Percentiles rank a stretch among this genome's conserved stretches.
Conservation (phyloP, 768 basidiomycete genomes). For the Chalciporus sphaerocephalus region DNA sequence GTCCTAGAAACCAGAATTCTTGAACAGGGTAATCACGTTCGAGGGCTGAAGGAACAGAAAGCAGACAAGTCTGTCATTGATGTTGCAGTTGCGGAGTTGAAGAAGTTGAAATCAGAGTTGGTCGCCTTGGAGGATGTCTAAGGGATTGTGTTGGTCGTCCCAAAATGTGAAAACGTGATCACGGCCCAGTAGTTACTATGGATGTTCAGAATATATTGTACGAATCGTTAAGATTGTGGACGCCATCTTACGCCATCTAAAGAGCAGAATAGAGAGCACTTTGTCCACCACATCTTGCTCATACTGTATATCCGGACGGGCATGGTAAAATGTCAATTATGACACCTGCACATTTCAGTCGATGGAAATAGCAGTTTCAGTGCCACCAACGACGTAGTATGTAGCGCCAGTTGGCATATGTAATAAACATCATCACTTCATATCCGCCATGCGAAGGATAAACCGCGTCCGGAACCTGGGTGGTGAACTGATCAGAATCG, state of each 20-base stretch:
- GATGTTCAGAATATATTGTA: not conserved
- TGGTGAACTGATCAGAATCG: too few species aligned
- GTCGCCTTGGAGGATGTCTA: slow-evolving; percentile 15
- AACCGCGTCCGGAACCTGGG: slow-evolving; percentile 13
- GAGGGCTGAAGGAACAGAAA: slow-evolving; percentile 55
- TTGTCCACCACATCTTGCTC: not conserved
- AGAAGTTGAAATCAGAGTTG: slow-evolving; percentile 60
- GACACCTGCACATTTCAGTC: slow-evolving; percentile 3
- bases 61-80: slow-evolving; percentile 42
- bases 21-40: slow-evolving; percentile 71
- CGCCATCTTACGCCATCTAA: not conserved
- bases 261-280: too few species aligned
- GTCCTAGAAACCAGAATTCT: slow-evolving; percentile 72
- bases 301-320: too few species aligned
- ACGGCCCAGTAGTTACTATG: not conserved
- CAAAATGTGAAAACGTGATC: not conserved
- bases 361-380: slow-evolving; percentile 15
- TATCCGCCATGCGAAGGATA: slow-evolving; percentile 22
- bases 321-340: not conserved
- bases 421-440: slow-evolving; percentile 22
- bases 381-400: slow-evolving; percentile 23
- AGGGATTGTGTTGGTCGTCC: not conserved
- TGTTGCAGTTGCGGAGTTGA: slow-evolving; percentile 56
- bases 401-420: slow-evolving; percentile 18
- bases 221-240: not conserved